These are phyloP conservation scores for Cyclocybe cylindracea DNA, from an alignment of 768 basidiomycete species.

Conservation along the genomic window DNA sequence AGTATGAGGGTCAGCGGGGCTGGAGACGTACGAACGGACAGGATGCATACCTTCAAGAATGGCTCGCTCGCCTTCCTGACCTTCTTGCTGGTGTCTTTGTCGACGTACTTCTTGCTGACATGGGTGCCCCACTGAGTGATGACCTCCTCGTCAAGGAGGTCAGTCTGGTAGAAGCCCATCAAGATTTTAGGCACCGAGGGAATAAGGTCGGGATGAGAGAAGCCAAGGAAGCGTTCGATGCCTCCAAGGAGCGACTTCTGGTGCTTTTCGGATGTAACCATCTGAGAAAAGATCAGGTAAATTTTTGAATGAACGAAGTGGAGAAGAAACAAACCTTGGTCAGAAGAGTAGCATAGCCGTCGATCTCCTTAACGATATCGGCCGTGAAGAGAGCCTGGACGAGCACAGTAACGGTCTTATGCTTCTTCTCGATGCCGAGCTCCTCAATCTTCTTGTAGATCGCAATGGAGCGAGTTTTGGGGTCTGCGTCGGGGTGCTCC, in stretches of 20 bases:
- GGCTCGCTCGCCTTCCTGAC: conserved; percentile 95
- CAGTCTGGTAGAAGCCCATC: conserved; percentile 91
- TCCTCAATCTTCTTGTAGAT: conserved; percentile 91
- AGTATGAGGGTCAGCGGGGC: not conserved
- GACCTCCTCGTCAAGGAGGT: conserved; percentile 90
- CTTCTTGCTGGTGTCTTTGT: conserved; percentile 93
- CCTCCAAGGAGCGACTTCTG: conserved; percentile 95
- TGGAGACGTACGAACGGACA: conserved; percentile 7
- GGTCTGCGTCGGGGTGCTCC: conserved; percentile 57
- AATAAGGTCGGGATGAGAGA: conserved; percentile 71
- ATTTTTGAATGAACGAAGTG: conserved; percentile 4
- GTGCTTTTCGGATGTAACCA: conserved; percentile 92
- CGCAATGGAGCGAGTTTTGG: conserved; percentile 57
- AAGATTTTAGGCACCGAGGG: conserved; percentile 84
- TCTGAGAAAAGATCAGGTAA: conserved; percentile 38
- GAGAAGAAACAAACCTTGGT: conserved; percentile 58
- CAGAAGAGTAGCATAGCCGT: conserved; percentile 67
- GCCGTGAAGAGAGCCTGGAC: conserved; percentile 83
- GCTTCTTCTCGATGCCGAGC: conserved; percentile 91
- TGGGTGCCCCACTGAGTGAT: conserved; percentile 93
- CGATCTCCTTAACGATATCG: conserved; percentile 65
- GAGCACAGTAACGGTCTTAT: conserved; percentile 83
- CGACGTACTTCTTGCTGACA: conserved; percentile 94
- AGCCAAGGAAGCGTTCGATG: conserved; percentile 81
- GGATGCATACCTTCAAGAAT: conserved; percentile 76